Evolutionary conservation across 495 filamentous ascomycete species (phyloP), one percentile per base, ranked within the genome.

Genomic region (Penicillium mononematosum): DNA sequence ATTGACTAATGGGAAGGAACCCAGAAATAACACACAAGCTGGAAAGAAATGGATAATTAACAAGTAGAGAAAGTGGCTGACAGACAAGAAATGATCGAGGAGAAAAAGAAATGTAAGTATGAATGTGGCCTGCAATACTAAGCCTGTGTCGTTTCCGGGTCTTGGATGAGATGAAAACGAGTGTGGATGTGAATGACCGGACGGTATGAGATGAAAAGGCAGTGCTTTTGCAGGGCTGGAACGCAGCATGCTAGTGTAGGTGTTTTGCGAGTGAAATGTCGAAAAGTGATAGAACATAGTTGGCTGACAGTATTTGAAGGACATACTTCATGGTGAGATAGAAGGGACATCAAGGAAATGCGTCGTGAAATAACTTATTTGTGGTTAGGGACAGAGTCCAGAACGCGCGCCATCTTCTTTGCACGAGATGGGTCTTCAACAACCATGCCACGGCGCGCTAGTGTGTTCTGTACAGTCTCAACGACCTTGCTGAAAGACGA

Each of bases 401-500:
- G 62, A 8, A 74, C 66, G 8, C 62, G 61, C 2, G 63, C 48
- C 86, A 93, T 90, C 73, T 85, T 87, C 70, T 78, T 83, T 56
- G 73, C 82, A 61, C 78, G 86, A 71, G 58, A 53, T 10, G 71
- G 63, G 55, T 94, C 88, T 41, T 81, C 77, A n/a, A 94, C 81
- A 20, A 94, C 73, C 48, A 93, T 69, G 3, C 78, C 80, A 14
- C 83, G 79, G 38, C 69, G 70, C 59, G 69, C 70, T 60, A 92
- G 83, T 8, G 87, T 76, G 5, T 75, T 73, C 45, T 83, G 75
- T 43, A 97, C 76, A 4, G 85, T 83, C 32, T 90, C 88, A n/a
- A 96, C 80, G 7, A 96, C 88, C 61, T 84, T 84, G 63, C 88
- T 78, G 74, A 98, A 95, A 29, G 87, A 91, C 51, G 84, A 88